Percentiles rank a stretch among this genome's conserved stretches.
Conservation (phyloP, 805 yeast species). For the Wickerhamomyces chambardii region DNA sequence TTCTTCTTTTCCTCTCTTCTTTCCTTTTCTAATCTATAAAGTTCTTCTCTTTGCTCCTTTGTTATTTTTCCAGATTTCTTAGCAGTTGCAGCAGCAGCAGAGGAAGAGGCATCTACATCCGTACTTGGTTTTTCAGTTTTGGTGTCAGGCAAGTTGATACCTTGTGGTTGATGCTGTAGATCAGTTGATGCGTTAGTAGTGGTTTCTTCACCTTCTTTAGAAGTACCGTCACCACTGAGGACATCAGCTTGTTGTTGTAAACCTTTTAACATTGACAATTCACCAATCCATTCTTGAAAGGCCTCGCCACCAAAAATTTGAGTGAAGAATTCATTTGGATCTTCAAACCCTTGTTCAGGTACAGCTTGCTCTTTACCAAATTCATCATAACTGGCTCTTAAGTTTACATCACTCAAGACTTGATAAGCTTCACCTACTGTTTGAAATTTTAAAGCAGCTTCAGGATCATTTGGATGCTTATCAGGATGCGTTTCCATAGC, state of each 20-base stretch:
- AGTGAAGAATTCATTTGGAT: constrained; percentile 79
- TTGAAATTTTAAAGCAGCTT: constrained; percentile 84
- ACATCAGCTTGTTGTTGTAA: constrained; percentile 48
- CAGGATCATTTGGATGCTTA: constrained; percentile 90
- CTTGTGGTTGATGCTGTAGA: constrained; percentile 2
- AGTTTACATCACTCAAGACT: constrained; percentile 63
- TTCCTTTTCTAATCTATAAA: constrained; percentile 42
- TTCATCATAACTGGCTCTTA: constrained; percentile 72
- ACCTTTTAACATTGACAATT: constrained; percentile 59
- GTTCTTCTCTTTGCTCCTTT: constrained; percentile 38
- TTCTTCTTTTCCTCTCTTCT: constrained; percentile 38
- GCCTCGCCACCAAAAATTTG: constrained; percentile 81
- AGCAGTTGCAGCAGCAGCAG: constrained; percentile 17
- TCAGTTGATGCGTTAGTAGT: constrained; percentile 1
- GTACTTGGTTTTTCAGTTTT: constrained; percentile 2
- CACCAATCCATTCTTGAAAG: constrained; percentile 74
- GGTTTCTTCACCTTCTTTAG: constrained; percentile 2
- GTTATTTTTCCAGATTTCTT: constrained; percentile 18
- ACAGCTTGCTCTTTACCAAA: constrained; percentile 72
- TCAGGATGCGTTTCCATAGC: constrained; percentile 94
- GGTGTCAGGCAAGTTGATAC: constrained; percentile 1
- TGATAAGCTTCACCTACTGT: constrained; percentile 64
- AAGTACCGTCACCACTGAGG: constrained; percentile 21
- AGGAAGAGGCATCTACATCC: too few species aligned
- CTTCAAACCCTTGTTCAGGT: constrained; percentile 69